Percentiles rank a stretch among this genome's conserved stretches.
These are phyloP conservation scores for Alternaria sp. DNA, from an alignment of 2,329 filamentous ascomycete species.

Conservation along the genomic window DNA sequence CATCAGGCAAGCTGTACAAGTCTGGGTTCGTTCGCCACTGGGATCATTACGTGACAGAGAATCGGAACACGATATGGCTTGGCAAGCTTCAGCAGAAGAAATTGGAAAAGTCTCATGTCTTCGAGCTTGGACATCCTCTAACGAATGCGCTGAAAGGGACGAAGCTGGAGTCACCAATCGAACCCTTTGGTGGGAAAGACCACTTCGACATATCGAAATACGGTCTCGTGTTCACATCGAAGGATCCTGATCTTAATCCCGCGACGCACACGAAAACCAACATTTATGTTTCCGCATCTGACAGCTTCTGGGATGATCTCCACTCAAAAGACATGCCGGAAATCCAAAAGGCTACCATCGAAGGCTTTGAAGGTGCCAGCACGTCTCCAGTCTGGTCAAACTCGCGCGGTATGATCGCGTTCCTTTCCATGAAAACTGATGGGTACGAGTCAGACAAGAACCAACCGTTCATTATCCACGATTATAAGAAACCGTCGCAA, in stretches of 20 bases:
- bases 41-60: conserved; percentile 77
- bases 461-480: conserved; percentile 70
- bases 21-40: conserved; percentile 83
- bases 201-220: conserved; percentile 78
- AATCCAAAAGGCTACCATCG: conserved; percentile 66
- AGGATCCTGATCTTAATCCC: conserved; percentile 74
- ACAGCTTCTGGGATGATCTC: conserved; percentile 60
- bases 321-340: conserved; percentile 19
- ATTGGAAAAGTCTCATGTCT: conserved; percentile 2
- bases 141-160: conserved; percentile 71
- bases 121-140: conserved; percentile 50
- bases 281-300: conserved; percentile 73
- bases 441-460: conserved; percentile 86
- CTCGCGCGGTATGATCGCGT: conserved; percentile 75
- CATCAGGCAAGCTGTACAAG: conserved; percentile 75
- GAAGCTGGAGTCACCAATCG: conserved; percentile 72
- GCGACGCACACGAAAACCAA: conserved; percentile 84
- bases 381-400: conserved; percentile 76
- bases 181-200: conserved; percentile 79
- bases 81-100: conserved; percentile 61
- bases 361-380: conserved; percentile 70
- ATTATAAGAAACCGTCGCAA: conserved; percentile 66
- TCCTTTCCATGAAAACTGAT: conserved; percentile 78
- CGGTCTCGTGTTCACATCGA: conserved; percentile 77
- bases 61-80: conserved; percentile 78